phyloP scores from a whole-genome alignment of 2,329 filamentous ascomycete species.

The Xylaria sp. region DNA sequence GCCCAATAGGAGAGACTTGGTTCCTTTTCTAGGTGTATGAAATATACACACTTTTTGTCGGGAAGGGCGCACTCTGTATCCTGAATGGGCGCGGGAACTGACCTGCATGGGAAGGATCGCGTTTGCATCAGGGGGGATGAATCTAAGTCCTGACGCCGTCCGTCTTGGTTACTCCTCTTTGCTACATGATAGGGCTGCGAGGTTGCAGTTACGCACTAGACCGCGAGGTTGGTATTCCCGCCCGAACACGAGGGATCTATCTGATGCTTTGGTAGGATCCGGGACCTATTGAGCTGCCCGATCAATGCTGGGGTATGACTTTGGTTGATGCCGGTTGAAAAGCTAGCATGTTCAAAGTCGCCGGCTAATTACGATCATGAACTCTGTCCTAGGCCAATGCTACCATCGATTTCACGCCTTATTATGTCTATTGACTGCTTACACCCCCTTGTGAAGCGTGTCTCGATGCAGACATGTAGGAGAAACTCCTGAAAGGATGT shows the following conservation, averaged over 20 bases:
- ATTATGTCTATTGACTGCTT: background rate
- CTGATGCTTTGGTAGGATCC: slow-evolving; percentile 13
- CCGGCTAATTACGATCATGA: slow-evolving; percentile 1
- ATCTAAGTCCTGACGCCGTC: slow-evolving; percentile 14
- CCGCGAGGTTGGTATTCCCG: slow-evolving; percentile 9
- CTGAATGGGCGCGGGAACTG: slow-evolving; percentile 17
- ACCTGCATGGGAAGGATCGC: slow-evolving; percentile 31
- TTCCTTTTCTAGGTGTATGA: background rate
- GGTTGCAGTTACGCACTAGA: slow-evolving; percentile 13
- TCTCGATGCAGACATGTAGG: background rate
- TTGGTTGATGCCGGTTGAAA: slow-evolving; percentile 11
- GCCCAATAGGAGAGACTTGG: slow-evolving; percentile 10
- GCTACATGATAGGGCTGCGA: slow-evolving; percentile 31
- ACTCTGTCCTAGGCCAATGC: background rate
- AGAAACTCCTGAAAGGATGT: background rate
- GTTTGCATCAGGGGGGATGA: slow-evolving; percentile 10
- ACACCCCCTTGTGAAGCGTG: background rate
- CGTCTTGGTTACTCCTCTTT: slow-evolving; percentile 16
- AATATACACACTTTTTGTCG: slow-evolving; percentile 20
- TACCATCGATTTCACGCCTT: background rate
- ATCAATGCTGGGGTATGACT: background rate
- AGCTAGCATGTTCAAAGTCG: slow-evolving; percentile 1
- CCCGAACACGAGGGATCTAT: slow-evolving; percentile 23
- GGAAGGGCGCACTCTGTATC: slow-evolving; percentile 6
- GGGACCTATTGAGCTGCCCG: slow-evolving; percentile 2